Evolutionary conservation across 139 green algal species (phyloP).

Genomic region (Micractinium conductrix): DNA sequence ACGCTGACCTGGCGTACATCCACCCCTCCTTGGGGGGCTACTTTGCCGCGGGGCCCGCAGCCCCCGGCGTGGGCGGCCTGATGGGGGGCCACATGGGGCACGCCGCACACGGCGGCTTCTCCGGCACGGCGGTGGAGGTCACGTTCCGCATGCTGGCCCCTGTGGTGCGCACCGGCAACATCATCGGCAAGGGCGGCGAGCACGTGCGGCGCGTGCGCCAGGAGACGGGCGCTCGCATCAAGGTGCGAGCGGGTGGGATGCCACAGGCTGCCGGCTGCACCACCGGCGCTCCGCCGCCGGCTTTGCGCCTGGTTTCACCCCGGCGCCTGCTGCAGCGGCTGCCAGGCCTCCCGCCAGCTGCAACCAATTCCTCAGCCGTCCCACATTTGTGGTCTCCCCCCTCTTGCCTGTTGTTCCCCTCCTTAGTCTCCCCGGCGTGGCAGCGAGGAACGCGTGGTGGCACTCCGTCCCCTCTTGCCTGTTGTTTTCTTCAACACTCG

Average conservation of each 20-base stretch:
- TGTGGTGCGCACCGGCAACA: conserved; percentile 24
- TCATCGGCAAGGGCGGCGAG: conserved; percentile 49
- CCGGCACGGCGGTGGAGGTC: conserved; percentile 32
- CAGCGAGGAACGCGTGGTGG: background rate
- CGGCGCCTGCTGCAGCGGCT: no score
- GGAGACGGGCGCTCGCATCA: conserved; percentile 49
- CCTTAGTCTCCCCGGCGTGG: no score
- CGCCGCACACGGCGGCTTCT: background rate
- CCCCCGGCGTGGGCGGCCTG: background rate
- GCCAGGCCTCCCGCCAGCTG: no score
- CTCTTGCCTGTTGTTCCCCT: no score
- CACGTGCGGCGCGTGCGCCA: conserved; percentile 36
- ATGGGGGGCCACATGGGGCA: background rate
- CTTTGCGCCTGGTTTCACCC: no score
- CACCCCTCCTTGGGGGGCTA: conserved; percentile 2
- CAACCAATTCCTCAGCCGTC: no score
- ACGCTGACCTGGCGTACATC: background rate
- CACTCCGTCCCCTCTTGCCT: background rate
- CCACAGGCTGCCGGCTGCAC: no score
- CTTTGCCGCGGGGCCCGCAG: background rate
- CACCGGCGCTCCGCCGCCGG: no score
- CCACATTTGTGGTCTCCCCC: no score
- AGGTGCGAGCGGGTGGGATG: no score
- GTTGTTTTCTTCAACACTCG: no score
- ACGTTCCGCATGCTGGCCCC: conserved; percentile 48